A percentile compares a stretch with the other conserved stretches of the same genome.
Conservation (phyloP, 805 yeast genomes). For the Cyberlindnera lachancei region DNA sequence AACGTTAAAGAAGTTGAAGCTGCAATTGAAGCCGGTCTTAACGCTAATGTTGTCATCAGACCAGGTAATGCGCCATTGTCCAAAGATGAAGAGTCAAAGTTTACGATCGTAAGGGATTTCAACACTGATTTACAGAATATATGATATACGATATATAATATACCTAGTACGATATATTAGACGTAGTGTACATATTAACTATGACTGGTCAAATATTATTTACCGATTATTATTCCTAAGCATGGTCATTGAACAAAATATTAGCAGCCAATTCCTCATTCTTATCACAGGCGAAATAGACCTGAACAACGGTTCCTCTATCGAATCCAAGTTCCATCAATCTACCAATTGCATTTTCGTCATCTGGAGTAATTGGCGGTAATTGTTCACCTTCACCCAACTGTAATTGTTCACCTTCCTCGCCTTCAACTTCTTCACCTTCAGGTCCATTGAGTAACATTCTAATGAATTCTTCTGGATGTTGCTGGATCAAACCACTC, state of each 20-base stretch:
- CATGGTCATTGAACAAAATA: constrained; percentile 62
- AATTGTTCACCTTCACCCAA: constrained; percentile 33
- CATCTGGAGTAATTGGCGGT: constrained; percentile 68
- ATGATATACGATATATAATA: too few relatives aligned
- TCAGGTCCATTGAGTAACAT: constrained; percentile 49
- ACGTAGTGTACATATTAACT: too few relatives aligned
- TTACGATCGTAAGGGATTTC: constrained; percentile 25
- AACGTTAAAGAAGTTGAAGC: constrained; percentile 72
- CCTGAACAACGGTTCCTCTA: constrained; percentile 79
- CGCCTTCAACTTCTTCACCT: constrained; percentile 27
- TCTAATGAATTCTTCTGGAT: constrained; percentile 86
- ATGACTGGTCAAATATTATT: too few relatives aligned
- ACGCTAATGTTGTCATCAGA: constrained; percentile 51
- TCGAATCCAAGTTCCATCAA: constrained; percentile 92
- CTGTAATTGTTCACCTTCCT: constrained; percentile 18
- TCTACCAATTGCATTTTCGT: constrained; percentile 82
- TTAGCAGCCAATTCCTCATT: constrained; percentile 97
- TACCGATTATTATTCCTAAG: constrained; percentile 18
- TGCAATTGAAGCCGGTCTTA: constrained; percentile 58
- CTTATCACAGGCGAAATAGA: constrained; percentile 95
- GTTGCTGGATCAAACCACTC: constrained; percentile 68
- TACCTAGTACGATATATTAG: too few relatives aligned
- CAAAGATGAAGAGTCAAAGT: constrained; percentile 25
- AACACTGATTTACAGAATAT: too few relatives aligned
- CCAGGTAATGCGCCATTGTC: constrained; percentile 64